Percentiles rank a stretch among this genome's conserved stretches.
These are phyloP conservation scores for Paramyrothecium roridum DNA, from an alignment of 2,329 filamentous ascomycete genomes.

Conservation along the genomic window DNA sequence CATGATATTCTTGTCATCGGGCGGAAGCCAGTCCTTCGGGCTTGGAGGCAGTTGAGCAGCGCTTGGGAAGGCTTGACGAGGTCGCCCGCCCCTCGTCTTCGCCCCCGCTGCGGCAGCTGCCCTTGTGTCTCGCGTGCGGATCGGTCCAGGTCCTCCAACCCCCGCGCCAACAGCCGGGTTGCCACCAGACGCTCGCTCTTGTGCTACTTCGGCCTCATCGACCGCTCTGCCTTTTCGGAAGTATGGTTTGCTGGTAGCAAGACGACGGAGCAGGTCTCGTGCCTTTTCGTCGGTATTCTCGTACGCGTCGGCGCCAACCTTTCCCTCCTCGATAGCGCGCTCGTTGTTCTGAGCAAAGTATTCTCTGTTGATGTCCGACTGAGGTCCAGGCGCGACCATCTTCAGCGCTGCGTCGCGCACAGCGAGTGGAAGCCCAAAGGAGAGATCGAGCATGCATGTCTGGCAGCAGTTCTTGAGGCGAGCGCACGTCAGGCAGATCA, in stretches of 20 bases:
- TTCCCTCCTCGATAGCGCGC: constrained; percentile 88
- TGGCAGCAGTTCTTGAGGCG: constrained; percentile 98
- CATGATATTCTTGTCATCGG: constrained; percentile 79
- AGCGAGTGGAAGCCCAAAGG: constrained; percentile 90
- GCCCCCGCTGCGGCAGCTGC: constrained; percentile 50
- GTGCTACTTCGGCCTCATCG: constrained; percentile 48
- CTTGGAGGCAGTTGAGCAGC: constrained; percentile 74
- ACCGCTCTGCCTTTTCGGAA: constrained; percentile 83
- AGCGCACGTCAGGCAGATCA: constrained; percentile 94
- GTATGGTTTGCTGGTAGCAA: constrained; percentile 93
- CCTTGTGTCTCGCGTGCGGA: constrained; percentile 68
- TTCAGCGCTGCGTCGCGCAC: constrained; percentile 95
- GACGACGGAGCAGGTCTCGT: constrained; percentile 75
- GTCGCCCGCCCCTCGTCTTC: constrained; percentile 36
- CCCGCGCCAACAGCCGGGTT: constrained; percentile 53
- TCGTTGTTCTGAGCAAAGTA: constrained; percentile 98
- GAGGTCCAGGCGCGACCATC: constrained; percentile 92
- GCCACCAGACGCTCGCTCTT: constrained; percentile 32
- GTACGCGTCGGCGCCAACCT: constrained; percentile 82
- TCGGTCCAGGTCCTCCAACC: constrained; percentile 66
- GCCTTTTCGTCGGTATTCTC: constrained; percentile 98
- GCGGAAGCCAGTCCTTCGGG: constrained; percentile 82
- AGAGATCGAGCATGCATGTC: constrained; percentile 96
- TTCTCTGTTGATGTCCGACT: constrained; percentile 90
- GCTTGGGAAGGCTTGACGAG: constrained; percentile 61